Base-by-base conservation (phyloP, 805 yeast genomes). In the Kazachstania bromeliacearum region DNA sequence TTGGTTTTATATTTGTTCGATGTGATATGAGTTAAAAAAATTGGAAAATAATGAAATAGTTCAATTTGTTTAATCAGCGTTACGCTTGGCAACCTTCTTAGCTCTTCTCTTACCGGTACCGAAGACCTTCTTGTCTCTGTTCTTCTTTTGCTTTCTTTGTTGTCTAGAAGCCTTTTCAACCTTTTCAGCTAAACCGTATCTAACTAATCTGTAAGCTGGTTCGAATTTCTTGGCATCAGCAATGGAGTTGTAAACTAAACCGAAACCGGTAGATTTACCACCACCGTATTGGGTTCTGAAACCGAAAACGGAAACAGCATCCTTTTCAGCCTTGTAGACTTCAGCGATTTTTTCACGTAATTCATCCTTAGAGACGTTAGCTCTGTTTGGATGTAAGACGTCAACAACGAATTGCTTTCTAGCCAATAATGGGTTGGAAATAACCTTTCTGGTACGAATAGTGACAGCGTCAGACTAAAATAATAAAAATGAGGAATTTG, bases 211-310 rank as follows among this genome's bases (percentile, higher is more conserved):
- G 94, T 92, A 92, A 57, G 85, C 66, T 75, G 99, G 99, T 78
- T 92, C 99, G 70, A 92, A 89, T 72, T 79, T 88, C 82, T 88
- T 85, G 66, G 95, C 89, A 67, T 88, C 95, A 60, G 94, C 96
- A 63, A 77, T 85, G 59, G 95, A 84, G 82, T 85, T 89, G 89
- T 92, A 92, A 64, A 92, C 84, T 67, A 92, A 78, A 73, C 97
- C 99, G 74, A 92, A 92, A 68, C 99, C 99, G 53, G 96, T 81
- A 53, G 98, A 85, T 74, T 85, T 89, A 66, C 96, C 95, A 73
- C 99, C 99, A 85, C 99, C 99, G 71, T 76, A 92, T 73, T 85
- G 94, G 62, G 97, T 92, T 79, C 95, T 84, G 95, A 92, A 85
- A 69, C 97, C 97, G 66, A 92, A 92, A 59, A 89, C 98, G 52